Base-by-base conservation (phyloP, 768 basidiomycete species). In the Cystobasidiopsis lactophilus region DNA sequence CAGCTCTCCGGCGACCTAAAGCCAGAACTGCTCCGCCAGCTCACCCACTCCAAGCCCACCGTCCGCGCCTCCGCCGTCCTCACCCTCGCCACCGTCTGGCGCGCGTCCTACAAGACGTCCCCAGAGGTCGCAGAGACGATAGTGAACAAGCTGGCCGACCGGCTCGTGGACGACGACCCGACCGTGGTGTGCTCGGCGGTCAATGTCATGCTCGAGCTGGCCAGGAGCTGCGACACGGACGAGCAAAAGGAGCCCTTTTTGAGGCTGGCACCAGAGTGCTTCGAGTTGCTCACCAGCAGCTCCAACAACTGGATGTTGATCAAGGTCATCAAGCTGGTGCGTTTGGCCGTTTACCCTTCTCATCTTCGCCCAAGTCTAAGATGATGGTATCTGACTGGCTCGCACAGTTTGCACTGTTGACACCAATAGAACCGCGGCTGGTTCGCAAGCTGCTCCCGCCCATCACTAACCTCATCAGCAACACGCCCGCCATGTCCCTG, bases 291-390 rank as follows among this genome's bases (percentile, higher is more conserved):
- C 54, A 93, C 85, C 0, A 85, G 80, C 2, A 86, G 86, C 11
- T 81, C 83, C 10, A 96, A 98, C 66, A 98, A 98, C 61, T 98
- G 93, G 93, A 91, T 96, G 85, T 74, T 98, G 54, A 98, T 98
- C 67, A 98, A 98, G 69, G 80, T 96, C 51, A 79, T 96, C 65
- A 98, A 98, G 69, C 67, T 96, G 66, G 91, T 88, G 66, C 61
- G 74, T 62, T 53, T 40, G 21, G 27, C 23, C 14, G 45, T 54
- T n/a, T 40, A 7, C 13, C 16, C 21, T 46, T 18, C 41, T 48
- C 7, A 37, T 55, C 48, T 21, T 52, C 52, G 41, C 52, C 50
- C 55, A 10, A 37, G 19, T 27, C 18, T 50, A 16, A 27, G n/a
- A n/a, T n/a, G n/a, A n/a, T n/a, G n/a, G n/a, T n/a, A n/a, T n/a